A percentile compares a stretch with the other conserved stretches of the same genome.
phyloP scores from a whole-genome alignment of 306 rosid genomes.

The Citrullus mucosospermus region DNA sequence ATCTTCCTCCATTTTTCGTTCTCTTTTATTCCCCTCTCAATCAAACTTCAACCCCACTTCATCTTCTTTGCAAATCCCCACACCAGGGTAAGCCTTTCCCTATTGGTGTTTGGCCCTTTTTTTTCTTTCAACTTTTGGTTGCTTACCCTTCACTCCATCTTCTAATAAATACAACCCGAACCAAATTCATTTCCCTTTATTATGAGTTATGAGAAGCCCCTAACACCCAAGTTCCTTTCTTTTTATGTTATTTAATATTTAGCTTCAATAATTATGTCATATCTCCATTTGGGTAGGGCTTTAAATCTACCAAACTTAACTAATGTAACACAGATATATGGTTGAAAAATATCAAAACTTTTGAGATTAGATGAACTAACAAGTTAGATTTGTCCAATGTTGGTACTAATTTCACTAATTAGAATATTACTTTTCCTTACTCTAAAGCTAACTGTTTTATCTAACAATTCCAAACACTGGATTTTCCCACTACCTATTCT shows the following conservation, averaged over 20 bases:
- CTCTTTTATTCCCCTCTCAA: not conserved
- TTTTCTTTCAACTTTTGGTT: not conserved
- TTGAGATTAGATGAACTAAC: conserved; percentile 22
- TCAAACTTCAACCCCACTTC: not conserved
- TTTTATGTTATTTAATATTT: not conserved
- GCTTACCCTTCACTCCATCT: not conserved
- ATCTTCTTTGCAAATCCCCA: not conserved
- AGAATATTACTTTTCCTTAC: conserved; percentile 21
- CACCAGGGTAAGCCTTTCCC: not conserved
- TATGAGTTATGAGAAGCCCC: not conserved
- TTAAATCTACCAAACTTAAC: conserved; percentile 1
- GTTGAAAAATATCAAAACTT: conserved; percentile 12
- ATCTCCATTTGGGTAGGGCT: not conserved
- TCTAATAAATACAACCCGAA: not conserved
- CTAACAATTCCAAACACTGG: not conserved
- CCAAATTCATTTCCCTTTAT: not conserved
- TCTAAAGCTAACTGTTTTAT: conserved; percentile 13
- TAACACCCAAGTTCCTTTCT: not conserved
- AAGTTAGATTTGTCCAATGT: conserved; percentile 14
- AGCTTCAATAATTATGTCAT: not conserved
- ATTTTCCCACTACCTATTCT: conserved; percentile 15
- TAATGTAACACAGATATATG: not conserved
- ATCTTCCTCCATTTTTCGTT: not conserved
- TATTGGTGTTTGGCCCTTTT: not conserved
- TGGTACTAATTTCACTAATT: conserved; percentile 24